Evolutionary conservation across 257 asterid species (phyloP).

Genomic region (Henckelia pumila): DNA sequence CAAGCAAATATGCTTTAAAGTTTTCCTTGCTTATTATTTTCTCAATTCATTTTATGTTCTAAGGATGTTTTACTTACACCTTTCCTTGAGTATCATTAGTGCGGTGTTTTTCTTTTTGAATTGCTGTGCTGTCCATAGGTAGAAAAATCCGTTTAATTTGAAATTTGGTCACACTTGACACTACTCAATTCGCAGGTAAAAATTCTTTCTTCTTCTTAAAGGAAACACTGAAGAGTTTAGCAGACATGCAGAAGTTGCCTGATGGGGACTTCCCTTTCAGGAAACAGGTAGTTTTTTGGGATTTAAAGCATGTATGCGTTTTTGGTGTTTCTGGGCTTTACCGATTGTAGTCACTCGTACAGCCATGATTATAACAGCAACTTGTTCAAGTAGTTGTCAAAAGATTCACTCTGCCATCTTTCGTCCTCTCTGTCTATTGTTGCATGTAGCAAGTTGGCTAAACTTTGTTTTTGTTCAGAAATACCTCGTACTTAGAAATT

Average conservation of each 20-base stretch:
- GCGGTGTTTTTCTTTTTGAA: background rate
- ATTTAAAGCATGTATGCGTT: conserved; percentile 6
- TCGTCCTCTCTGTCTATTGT: background rate
- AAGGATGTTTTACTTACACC: conserved; percentile 3
- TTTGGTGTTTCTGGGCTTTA: background rate
- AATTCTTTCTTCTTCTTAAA: conserved; percentile 54
- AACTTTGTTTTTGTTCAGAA: background rate
- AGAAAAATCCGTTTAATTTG: conserved; percentile 5
- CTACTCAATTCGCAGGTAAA: conserved; percentile 49
- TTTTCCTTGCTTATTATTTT: background rate
- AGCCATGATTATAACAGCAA: background rate
- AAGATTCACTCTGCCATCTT: background rate
- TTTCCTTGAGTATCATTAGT: background rate
- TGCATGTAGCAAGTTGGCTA: background rate
- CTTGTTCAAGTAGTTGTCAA: background rate
- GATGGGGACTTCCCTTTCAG: conserved; percentile 74
- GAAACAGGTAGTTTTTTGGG: conserved; percentile 59
- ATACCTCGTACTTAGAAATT: background rate
- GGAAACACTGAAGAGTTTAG: conserved; percentile 64
- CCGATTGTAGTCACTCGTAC: background rate
- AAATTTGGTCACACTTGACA: background rate
- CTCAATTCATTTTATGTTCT: background rate
- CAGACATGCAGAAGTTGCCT: conserved; percentile 73
- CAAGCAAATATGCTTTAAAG: conserved; percentile 7
- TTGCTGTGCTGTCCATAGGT: conserved; percentile 8